A percentile compares a stretch with the other conserved stretches of the same genome.
Evolutionary conservation across 2,329 filamentous ascomycete genomes (phyloP).

Genomic region (Fusarium vanettenii): DNA sequence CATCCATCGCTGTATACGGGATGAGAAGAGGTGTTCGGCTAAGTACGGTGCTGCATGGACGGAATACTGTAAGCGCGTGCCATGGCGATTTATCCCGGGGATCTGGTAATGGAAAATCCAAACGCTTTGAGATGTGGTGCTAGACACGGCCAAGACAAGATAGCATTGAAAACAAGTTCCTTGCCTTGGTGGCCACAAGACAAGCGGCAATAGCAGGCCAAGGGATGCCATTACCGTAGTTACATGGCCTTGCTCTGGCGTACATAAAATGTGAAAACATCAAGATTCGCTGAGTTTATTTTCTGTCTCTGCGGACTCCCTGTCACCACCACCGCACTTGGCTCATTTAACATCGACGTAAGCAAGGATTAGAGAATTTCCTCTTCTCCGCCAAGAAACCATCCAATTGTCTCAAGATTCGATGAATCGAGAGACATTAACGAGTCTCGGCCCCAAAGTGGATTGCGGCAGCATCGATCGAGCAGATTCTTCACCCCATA

Average conservation of each 20-base stretch:
- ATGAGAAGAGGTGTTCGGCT: conserved; percentile 56
- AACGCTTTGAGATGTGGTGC: not conserved
- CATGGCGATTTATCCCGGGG: conserved; percentile 54
- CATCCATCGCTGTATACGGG: conserved; percentile 57
- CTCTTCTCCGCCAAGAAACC: not conserved
- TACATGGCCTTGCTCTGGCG: not conserved
- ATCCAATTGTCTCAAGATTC: not conserved
- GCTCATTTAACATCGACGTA: not conserved
- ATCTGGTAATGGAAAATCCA: conserved; percentile 34
- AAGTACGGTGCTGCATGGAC: conserved; percentile 60
- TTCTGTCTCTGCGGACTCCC: no score
- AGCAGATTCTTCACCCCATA: not conserved
- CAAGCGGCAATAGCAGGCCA: not conserved
- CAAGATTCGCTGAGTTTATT: no score
- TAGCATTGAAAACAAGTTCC: no score
- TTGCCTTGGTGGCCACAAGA: not conserved
- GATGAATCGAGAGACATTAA: not conserved
- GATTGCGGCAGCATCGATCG: not conserved
- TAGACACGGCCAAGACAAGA: not conserved
- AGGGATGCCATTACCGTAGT: no score
- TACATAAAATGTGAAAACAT: not conserved
- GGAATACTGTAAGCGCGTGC: conserved; percentile 55
- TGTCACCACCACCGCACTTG: not conserved
- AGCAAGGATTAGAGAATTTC: not conserved
- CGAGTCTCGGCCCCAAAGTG: not conserved